phyloP scores from a whole-genome alignment of 805 yeast genomes.

The Candida pini region DNA sequence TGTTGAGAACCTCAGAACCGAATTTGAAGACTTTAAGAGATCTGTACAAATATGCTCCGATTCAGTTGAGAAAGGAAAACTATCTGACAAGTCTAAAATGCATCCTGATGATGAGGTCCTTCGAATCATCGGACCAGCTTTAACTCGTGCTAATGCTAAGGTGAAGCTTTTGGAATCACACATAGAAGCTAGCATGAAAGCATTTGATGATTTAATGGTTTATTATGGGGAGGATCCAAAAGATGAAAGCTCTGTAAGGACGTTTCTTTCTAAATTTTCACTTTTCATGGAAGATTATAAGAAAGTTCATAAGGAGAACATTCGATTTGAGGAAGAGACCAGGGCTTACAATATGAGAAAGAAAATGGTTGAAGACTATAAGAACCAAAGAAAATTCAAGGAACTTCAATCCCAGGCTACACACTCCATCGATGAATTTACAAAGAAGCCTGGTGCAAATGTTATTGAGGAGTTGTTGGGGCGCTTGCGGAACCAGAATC shows the following conservation, averaged over 20 bases:
- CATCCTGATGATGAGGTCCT: constrained; percentile 65
- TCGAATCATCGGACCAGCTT: constrained; percentile 41
- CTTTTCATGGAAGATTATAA: constrained; percentile 57
- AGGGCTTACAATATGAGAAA: constrained; percentile 60
- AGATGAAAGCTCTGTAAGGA: constrained; percentile 47
- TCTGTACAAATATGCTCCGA: constrained; percentile 45
- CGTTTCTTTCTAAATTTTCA: constrained; percentile 58
- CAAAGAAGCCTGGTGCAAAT: constrained; percentile 1
- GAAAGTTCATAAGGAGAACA: constrained; percentile 59
- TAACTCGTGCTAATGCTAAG: constrained; percentile 35
- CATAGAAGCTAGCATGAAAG: constrained; percentile 42
- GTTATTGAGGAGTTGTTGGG: constrained; percentile 21
- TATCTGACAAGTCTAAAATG: constrained; percentile 55
- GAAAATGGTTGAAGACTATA: constrained; percentile 40
- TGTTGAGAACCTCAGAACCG: constrained; percentile 55
- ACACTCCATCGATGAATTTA: neutral
- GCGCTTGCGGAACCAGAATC: constrained; percentile 14
- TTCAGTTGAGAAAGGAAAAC: constrained; percentile 55
- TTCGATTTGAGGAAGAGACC: constrained; percentile 62
- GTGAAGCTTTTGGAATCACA: constrained; percentile 43
- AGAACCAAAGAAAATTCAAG: constrained; percentile 13
- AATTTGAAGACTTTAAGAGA: constrained; percentile 49
- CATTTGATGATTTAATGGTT: constrained; percentile 54
- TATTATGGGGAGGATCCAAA: constrained; percentile 67
- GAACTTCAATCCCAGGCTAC: neutral